Conservation (phyloP, 495 filamentous ascomycete genomes). For the Hypoxylon fragiforme region DNA sequence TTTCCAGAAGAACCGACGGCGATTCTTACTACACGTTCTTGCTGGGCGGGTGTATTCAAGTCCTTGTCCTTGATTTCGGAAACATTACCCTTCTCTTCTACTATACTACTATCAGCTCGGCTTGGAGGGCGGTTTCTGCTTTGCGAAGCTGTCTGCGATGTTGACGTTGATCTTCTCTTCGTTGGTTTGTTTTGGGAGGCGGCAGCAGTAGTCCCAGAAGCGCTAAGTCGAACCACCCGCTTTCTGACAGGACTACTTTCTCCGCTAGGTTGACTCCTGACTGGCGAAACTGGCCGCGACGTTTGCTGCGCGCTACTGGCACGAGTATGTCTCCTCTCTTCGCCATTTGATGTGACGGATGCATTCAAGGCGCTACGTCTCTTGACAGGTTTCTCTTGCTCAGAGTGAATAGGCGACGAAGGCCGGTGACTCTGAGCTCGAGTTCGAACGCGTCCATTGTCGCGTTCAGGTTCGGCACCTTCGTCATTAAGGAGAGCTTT, state of each 20-base stretch:
- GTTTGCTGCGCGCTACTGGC: conserved; percentile 44
- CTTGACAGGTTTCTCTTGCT: conserved; percentile 45
- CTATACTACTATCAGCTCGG: conserved; percentile 35
- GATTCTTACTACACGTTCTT: conserved; percentile 66
- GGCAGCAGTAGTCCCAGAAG: conserved; percentile 36
- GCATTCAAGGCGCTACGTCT: conserved; percentile 38
- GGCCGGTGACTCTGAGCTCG: conserved; percentile 51
- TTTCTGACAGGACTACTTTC: conserved; percentile 50
- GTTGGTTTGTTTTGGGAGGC: conserved; percentile 35
- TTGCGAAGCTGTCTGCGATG: conserved; percentile 31
- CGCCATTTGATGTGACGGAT: conserved; percentile 37
- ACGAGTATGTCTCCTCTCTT: conserved; percentile 44
- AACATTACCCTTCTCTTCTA: conserved; percentile 35
- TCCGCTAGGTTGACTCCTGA: conserved; percentile 35
- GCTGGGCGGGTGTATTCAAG: conserved; percentile 68
- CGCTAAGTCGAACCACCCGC: conserved; percentile 63
- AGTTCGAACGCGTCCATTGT: conserved; percentile 61
- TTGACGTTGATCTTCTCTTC: conserved; percentile 41
- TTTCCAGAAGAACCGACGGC: conserved; percentile 49
- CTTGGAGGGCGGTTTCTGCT: conserved; percentile 43
- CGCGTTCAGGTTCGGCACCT: conserved; percentile 55
- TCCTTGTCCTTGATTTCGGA: conserved; percentile 46
- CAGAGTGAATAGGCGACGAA: conserved; percentile 53
- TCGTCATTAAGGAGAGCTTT: conserved; percentile 74
- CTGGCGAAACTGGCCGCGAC: conserved; percentile 43